Evolutionary conservation across 371 early-diverging fungal species (phyloP), one percentile per base, ranked within the genome.

Genomic region (Saksenaea vasiformis): DNA sequence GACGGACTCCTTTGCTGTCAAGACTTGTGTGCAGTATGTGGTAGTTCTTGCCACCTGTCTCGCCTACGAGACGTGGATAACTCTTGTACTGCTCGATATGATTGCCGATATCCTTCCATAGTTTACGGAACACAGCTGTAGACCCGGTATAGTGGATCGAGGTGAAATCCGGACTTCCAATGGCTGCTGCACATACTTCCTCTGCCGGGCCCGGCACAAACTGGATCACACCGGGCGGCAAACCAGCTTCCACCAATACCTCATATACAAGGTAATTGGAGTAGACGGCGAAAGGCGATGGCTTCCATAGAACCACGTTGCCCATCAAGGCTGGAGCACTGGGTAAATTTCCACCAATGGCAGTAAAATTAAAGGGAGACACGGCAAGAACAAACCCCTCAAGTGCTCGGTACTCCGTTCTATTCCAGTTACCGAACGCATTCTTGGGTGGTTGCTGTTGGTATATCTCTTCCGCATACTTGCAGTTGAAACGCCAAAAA

Each of bases 291-390:
- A 86, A 79, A 34, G 90, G 87, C 34, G 96, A 91, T 14, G 98
- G 98, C 85, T 97, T 98, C 97, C 97, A 97, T 61, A 98, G 75
- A 38, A 95, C 93, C 27, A 95, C 95, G 77, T 97, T 98, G 60
- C 94, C 93, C 97, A 98, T 96, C 68, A 98, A 77, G 19, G 94
- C 97, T 19, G 98, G 97, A 3, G 97, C 96, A 66, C 86, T 82
- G 38, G 89, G 89, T 58, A 98, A 82, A 80, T 98, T 98, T 68
- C 93, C 97, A 70, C 95, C 98, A 66, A 98, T 98, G 63, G 98
- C 98, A 39, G 98, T 98, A 72, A 98, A 98, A 86, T 98, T 98
- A 88, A 98, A 98, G 17, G 98, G 98, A 24, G 96, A 94, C 62
- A 94, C 90, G 39, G 97, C 97, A 60, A 93, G 89, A 36, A 97